These are phyloP conservation scores for Pyrenopolyporus hunteri DNA, from an alignment of 495 filamentous ascomycete genomes.

Conservation along the genomic window DNA sequence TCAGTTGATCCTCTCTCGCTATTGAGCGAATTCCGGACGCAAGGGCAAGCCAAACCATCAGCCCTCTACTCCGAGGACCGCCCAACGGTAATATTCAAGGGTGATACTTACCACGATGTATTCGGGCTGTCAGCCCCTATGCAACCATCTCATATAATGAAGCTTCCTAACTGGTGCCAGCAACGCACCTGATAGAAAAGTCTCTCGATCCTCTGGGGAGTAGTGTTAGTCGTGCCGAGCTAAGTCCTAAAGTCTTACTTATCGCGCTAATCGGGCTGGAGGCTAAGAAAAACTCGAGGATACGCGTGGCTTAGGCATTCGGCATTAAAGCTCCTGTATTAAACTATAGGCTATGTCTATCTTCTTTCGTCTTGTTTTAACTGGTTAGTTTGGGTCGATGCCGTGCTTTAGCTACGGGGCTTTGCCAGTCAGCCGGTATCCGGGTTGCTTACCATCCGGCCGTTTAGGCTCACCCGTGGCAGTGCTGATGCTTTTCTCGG, in stretches of 20 bases:
- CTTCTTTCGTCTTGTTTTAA: background rate
- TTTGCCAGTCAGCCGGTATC: slow-evolving; percentile 23
- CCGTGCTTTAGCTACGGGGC: slow-evolving; percentile 1
- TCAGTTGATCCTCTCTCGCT: too few species aligned
- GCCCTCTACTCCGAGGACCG: too few species aligned
- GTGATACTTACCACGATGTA: background rate
- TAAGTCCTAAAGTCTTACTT: slow-evolving; percentile 13
- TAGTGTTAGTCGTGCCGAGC: slow-evolving; percentile 6
- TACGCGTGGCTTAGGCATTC: background rate
- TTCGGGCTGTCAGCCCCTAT: background rate
- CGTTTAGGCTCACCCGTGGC: slow-evolving; percentile 1
- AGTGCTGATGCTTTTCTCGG: slow-evolving; percentile 10
- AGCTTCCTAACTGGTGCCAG: slow-evolving; percentile 3
- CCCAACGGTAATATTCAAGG: background rate
- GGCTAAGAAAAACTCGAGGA: slow-evolving; percentile 8
- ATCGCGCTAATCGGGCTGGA: slow-evolving; percentile 5
- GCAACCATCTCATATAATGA: slow-evolving; percentile 4
- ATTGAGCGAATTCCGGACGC: too few species aligned
- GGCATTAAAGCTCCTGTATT: slow-evolving; percentile 10
- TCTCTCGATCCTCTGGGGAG: background rate
- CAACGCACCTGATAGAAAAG: slow-evolving; percentile 5
- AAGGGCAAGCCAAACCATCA: too few species aligned
- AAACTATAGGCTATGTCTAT: slow-evolving; percentile 3
- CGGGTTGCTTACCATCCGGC: slow-evolving; percentile 6
- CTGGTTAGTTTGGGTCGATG: background rate